phyloP scores from a whole-genome alignment of 2,329 filamentous ascomycete species.

The Fusarium cicatricum region DNA sequence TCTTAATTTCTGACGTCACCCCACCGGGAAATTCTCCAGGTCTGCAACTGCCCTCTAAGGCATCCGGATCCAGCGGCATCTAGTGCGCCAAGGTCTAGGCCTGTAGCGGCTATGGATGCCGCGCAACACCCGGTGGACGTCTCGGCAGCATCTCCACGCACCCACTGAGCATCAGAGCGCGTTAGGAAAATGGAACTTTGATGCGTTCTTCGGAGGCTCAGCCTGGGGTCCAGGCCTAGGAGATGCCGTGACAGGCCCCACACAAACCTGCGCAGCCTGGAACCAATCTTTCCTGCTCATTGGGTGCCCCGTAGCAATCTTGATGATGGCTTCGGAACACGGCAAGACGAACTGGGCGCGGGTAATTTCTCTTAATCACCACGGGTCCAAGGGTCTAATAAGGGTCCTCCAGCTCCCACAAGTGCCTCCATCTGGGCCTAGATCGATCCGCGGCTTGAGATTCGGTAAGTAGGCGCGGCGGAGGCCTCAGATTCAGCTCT shows the following conservation, averaged over 20 bases:
- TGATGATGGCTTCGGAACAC: slow-evolving; percentile 29
- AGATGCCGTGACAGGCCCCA: slow-evolving; percentile 1
- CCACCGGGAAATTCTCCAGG: background rate
- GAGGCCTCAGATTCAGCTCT: background rate
- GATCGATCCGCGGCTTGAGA: background rate
- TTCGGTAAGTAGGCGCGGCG: background rate
- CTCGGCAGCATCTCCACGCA: background rate
- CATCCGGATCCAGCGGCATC: slow-evolving; percentile 32
- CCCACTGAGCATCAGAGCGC: slow-evolving; percentile 2
- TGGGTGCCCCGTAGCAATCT: slow-evolving; percentile 4
- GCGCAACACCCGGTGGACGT: slow-evolving; percentile 16
- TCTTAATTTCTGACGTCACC: slow-evolving; percentile 34
- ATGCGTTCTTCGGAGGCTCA: slow-evolving; percentile 15
- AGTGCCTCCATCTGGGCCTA: background rate
- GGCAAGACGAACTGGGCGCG: slow-evolving; percentile 18
- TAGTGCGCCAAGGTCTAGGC: slow-evolving; percentile 32
- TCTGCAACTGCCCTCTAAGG: slow-evolving; percentile 6
- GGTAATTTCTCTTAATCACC: slow-evolving; percentile 7
- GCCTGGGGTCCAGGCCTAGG: background rate
- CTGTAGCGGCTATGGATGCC: slow-evolving; percentile 27
- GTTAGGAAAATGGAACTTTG: slow-evolving; percentile 7
- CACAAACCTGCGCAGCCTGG: background rate
- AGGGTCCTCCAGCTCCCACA: too few species aligned
- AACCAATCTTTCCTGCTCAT: background rate
- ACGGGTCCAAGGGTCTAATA: background rate